phyloP scores from a whole-genome alignment of 345 rosid species.

The Camelina laxa region DNA sequence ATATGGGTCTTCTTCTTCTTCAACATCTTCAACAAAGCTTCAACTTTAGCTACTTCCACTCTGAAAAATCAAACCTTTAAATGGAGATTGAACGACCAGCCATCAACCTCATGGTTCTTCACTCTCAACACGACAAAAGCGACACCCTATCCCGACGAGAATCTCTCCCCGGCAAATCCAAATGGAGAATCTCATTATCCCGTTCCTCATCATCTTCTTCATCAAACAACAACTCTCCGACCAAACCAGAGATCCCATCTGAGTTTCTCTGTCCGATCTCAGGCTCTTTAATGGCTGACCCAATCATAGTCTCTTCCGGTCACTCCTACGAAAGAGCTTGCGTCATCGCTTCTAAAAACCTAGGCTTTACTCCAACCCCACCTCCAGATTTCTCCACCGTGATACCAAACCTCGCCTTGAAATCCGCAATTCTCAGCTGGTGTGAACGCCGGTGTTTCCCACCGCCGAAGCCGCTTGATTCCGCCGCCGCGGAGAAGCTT shows the following conservation, averaged over 20 bases:
- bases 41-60: background rate
- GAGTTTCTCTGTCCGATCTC: conserved; percentile 86
- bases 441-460: conserved; percentile 51
- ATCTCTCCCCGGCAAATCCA: conserved; percentile 37
- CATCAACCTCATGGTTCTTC: conserved; percentile 48
- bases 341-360: conserved; percentile 64
- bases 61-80: conserved; percentile 12
- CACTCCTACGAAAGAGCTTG: conserved; percentile 80
- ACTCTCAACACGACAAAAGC: conserved; percentile 33
- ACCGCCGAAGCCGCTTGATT: conserved; percentile 62
- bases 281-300: conserved; percentile 75
- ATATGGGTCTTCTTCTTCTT: conserved; percentile 40
- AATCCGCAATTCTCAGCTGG: conserved; percentile 73
- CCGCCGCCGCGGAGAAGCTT: conserved; percentile 54
- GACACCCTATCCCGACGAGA: conserved; percentile 32
- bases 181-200: conserved; percentile 59
- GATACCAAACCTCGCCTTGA: conserved; percentile 84
- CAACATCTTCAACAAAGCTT: conserved; percentile 30
- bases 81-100: conserved; percentile 65
- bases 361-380: conserved; percentile 55
- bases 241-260: conserved; percentile 44
- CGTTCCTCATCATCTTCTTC: conserved; percentile 41
- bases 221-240: conserved; percentile 1
- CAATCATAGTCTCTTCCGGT: conserved; percentile 89
- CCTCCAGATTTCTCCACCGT: conserved; percentile 77